Evolutionary conservation across 768 basidiomycete genomes (phyloP).

Genomic region (Suillus variegatus): DNA sequence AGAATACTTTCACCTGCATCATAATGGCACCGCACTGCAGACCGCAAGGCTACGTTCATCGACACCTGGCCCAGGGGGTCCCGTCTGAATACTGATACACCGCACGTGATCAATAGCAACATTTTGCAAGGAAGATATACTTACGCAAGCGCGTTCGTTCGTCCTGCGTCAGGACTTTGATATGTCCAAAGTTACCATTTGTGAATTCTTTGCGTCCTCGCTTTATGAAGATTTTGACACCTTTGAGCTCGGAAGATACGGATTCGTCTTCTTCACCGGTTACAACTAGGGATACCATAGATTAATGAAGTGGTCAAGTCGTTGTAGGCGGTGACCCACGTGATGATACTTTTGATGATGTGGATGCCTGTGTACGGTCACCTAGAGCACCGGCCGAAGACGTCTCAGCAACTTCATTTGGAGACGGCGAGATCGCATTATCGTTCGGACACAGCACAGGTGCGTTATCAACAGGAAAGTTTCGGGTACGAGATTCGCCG

Average conservation of each 20-base stretch:
- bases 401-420: slow-evolving; percentile 17
- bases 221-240: slow-evolving; percentile 53
- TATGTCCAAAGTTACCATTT: slow-evolving; percentile 59
- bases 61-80: slow-evolving; percentile 72
- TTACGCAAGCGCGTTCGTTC: slow-evolving; percentile 34
- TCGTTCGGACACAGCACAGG: slow-evolving; percentile 1
- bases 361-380: not conserved
- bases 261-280: slow-evolving; percentile 72
- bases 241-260: slow-evolving; percentile 56
- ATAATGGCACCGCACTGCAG: slow-evolving; percentile 58
- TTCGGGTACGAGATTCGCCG: slow-evolving; percentile 11
- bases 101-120: slow-evolving; percentile 15
- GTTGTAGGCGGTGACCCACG: slow-evolving; percentile 17
- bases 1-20: slow-evolving; percentile 56
- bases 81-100: slow-evolving; percentile 63
- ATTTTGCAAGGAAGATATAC: slow-evolving; percentile 24
- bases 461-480: slow-evolving; percentile 10
- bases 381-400: not conserved
- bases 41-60: slow-evolving; percentile 60
- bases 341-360: slow-evolving; percentile 13
- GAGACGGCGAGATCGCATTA: slow-evolving; percentile 18
- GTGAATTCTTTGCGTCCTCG: slow-evolving; percentile 49
- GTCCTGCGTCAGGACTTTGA: slow-evolving; percentile 53
- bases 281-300: slow-evolving; percentile 22
- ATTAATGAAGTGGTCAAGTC: not conserved